Base-by-base conservation (phyloP, 2,329 filamentous ascomycete species). In the Ophiocordyceps camponoti-rufipedis region DNA sequence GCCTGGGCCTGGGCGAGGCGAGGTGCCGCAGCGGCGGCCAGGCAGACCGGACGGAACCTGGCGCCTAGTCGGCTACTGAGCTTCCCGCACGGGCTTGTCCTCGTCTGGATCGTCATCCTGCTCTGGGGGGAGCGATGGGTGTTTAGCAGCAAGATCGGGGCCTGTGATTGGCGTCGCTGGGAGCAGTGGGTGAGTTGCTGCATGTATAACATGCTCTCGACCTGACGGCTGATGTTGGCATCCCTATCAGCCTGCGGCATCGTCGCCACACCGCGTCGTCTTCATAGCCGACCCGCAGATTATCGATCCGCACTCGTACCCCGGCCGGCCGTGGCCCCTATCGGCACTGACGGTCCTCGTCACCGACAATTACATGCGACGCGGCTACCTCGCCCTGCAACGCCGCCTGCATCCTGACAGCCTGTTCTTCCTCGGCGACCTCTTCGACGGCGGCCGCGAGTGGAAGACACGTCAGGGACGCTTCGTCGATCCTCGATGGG, bases 381-480 rank as follows among this genome's bases (percentile, higher is more conserved):
- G 88, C 40, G 80, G 83, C 9, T 96, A 93, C 59, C 74, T 70
- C n/a, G 73, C 80, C 45, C 72, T 96, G 47, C 86, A 94, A 56
- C 66, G 72, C 16, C 66, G 75, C 16, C 69, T 96, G 13, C 74
- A 75, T n/a, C 91, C 91, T 0, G 86, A 95, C 58, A 88, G 84
- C 14, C 69, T 94, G 1, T 76, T 95, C 57, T 96, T 98, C 57
- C 68, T 98, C 0, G 91, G 91, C 8, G 91, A 98, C 58, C 67
- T 98, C 1, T 95, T 98, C 55, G 91, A 98, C 57, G 91, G 91
- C 4, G 91, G 91, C 9, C 75, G 91, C 52, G 91, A 98, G 67
- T 98, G 91, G 91, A 82, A 80, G 52, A 89, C 88, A 12, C 66
- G 62, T 2, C 69, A 69, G 23, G 80, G 75, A 41, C 61, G 70